A percentile compares a stretch with the other conserved stretches of the same genome.
Conservation (phyloP, 176 grass and related monocot species). For the Guadua angustifolia region DNA sequence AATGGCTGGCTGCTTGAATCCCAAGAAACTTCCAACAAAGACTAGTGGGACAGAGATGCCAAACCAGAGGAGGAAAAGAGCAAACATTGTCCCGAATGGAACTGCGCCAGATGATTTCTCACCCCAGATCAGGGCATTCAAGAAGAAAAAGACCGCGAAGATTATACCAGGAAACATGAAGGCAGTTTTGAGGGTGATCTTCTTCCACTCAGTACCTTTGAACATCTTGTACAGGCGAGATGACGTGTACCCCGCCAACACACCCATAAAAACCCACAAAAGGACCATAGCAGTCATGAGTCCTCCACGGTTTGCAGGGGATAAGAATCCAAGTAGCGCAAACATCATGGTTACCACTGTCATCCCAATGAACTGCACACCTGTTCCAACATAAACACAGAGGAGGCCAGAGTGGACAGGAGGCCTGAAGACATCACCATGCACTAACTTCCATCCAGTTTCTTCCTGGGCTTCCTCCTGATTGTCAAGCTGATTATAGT, state of each 20-base stretch:
- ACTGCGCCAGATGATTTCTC: slow-evolving; percentile 85
- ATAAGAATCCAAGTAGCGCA: slow-evolving; percentile 76
- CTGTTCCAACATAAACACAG: slow-evolving; percentile 82
- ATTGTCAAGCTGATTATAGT: slow-evolving; percentile 75
- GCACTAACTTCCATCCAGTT: slow-evolving; percentile 87
- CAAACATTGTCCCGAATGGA: slow-evolving; percentile 87
- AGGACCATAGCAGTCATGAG: slow-evolving; percentile 85
- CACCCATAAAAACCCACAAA: slow-evolving; percentile 82
- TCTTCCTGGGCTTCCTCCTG: slow-evolving; percentile 81
- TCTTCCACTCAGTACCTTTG: slow-evolving; percentile 84
- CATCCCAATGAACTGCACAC: slow-evolving; percentile 81
- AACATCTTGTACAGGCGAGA: slow-evolving; percentile 85
- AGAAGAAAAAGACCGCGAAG: slow-evolving; percentile 69
- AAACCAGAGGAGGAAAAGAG: slow-evolving; percentile 74
- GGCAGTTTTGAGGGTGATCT: slow-evolving; percentile 77
- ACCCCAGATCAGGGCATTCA: slow-evolving; percentile 83
- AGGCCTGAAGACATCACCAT: slow-evolving; percentile 74
- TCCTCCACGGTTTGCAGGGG: slow-evolving; percentile 73
- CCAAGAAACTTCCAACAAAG: slow-evolving; percentile 81
- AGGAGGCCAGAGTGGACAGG: slow-evolving; percentile 78
- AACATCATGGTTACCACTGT: slow-evolving; percentile 83
- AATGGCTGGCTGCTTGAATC: slow-evolving; percentile 74
- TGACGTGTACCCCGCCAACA: slow-evolving; percentile 73
- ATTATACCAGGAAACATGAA: slow-evolving; percentile 83
- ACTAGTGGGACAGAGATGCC: slow-evolving; percentile 77